Evolutionary conservation across 1,139 yeast genomes (phyloP).

Genomic region (Scheffersomyces illinoinensis): DNA sequence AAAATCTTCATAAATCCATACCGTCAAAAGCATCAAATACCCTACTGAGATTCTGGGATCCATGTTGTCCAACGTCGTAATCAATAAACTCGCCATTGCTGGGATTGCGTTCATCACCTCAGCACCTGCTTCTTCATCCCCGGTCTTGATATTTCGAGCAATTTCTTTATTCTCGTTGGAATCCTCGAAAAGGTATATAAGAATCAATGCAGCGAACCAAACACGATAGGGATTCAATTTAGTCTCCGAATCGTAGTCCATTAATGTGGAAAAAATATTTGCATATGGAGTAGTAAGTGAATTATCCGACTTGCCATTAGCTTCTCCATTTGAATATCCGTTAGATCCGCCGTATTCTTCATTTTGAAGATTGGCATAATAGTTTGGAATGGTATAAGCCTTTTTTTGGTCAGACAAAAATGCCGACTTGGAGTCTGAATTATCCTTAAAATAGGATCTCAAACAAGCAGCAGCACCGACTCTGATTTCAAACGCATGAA

Average conservation of each 20-base stretch:
- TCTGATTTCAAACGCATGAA: constrained; percentile 80
- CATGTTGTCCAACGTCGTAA: constrained; percentile 59
- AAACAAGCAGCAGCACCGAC: constrained; percentile 68
- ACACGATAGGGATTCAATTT: constrained; percentile 81
- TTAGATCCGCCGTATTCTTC: constrained; percentile 2
- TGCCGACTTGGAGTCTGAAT: constrained; percentile 57
- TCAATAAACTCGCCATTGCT: constrained; percentile 74
- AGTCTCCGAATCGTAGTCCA: constrained; percentile 77
- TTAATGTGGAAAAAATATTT: constrained; percentile 66
- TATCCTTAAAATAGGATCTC: constrained; percentile 67
- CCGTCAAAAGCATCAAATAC: constrained; percentile 71
- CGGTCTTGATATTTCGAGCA: constrained; percentile 60
- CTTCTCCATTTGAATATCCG: constrained; percentile 1
- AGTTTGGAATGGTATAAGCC: constrained; percentile 36
- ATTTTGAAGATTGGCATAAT: constrained; percentile 12
- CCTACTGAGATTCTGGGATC: constrained; percentile 82
- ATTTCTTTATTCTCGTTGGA: constrained; percentile 51
- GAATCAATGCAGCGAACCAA: constrained; percentile 79
- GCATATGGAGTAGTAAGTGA: constrained; percentile 27
- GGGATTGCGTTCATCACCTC: constrained; percentile 76
- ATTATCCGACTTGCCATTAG: background rate
- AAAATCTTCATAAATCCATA: constrained; percentile 79
- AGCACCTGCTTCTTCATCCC: constrained; percentile 67
- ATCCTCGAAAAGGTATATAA: constrained; percentile 65
- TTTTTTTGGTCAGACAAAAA: constrained; percentile 68